A percentile compares a stretch with the other conserved stretches of the same genome.
Evolutionary conservation across 108 stramenopile species (phyloP).

Genomic region (Cylindrotheca closterium): DNA sequence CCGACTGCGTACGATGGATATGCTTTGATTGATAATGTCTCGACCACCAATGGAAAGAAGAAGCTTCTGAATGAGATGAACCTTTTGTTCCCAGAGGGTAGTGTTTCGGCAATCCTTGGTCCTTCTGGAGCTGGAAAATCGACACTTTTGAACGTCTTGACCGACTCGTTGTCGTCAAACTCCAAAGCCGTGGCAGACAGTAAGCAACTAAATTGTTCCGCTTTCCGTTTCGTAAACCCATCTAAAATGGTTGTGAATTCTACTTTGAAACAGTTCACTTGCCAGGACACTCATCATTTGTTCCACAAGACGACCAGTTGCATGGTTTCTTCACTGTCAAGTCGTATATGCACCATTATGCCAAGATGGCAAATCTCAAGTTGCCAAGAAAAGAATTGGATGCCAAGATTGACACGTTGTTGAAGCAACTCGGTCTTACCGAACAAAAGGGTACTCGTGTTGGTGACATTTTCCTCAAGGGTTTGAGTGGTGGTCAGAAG

Average conservation of each 20-base stretch:
- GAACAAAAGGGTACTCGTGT: slow-evolving; percentile 55
- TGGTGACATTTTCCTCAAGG: slow-evolving; percentile 65
- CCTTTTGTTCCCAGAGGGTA: slow-evolving; percentile 41
- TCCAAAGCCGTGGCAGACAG: slow-evolving; percentile 34
- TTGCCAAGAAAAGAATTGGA: slow-evolving; percentile 19
- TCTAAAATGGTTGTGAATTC: too few species aligned
- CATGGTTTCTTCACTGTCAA: slow-evolving; percentile 60
- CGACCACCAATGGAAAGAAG: slow-evolving; percentile 9
- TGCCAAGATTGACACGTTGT: slow-evolving; percentile 23
- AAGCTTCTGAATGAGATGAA: slow-evolving; percentile 41
- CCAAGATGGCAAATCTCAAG: slow-evolving; percentile 18
- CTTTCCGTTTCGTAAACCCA: too few species aligned
- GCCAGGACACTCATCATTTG: slow-evolving; percentile 40
- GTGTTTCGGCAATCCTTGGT: slow-evolving; percentile 56
- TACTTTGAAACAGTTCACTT: slow-evolving; percentile 47
- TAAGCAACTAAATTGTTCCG: too few species aligned
- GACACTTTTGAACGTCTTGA: slow-evolving; percentile 47
- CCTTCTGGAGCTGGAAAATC: slow-evolving; percentile 51
- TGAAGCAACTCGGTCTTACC: slow-evolving; percentile 45
- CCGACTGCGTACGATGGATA: slow-evolving; percentile 7
- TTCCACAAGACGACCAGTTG: slow-evolving; percentile 48
- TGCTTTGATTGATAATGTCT: slow-evolving; percentile 14
- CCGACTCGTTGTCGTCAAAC: slow-evolving; percentile 29
- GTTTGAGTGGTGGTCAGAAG: too few species aligned
- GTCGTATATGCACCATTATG: slow-evolving; percentile 57